Evolutionary conservation across 1,139 yeast genomes (phyloP).

Genomic region (Yamadazyma epiphylla): DNA sequence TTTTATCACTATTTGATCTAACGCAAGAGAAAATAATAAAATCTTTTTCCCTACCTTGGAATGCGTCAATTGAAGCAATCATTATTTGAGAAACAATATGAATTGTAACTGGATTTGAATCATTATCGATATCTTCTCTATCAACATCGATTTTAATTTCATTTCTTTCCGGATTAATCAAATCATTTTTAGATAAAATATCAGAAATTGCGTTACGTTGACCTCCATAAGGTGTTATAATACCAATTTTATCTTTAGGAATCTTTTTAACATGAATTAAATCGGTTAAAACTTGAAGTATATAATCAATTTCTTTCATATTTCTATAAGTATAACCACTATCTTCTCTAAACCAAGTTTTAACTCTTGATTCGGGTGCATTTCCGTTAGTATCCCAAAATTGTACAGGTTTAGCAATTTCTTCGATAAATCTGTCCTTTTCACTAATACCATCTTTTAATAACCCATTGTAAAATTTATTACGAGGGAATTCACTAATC

Average conservation of each 20-base stretch:
- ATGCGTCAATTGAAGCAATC: conserved; percentile 66
- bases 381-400: conserved; percentile 50
- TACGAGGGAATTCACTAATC: conserved; percentile 61
- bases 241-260: conserved; percentile 49
- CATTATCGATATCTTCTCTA: conserved; percentile 50
- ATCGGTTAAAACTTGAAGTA: conserved; percentile 43
- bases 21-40: conserved; percentile 61
- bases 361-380: conserved; percentile 42
- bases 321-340: conserved; percentile 55
- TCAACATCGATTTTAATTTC: conserved; percentile 51
- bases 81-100: conserved; percentile 63
- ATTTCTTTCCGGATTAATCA: conserved; percentile 53
- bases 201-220: conserved; percentile 63
- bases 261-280: conserved; percentile 55
- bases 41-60: conserved; percentile 63
- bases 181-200: conserved; percentile 42
- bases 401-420: conserved; percentile 44
- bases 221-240: conserved; percentile 71
- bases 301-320: conserved; percentile 45
- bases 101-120: conserved; percentile 50
- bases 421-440: conserved; percentile 40
- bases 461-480: conserved; percentile 49
- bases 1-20: conserved; percentile 46
- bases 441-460: conserved; percentile 59
- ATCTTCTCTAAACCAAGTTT: conserved; percentile 43